These are phyloP conservation scores for Myxozyma lipomycoides DNA, from an alignment of 805 yeast genomes.

Conservation along the genomic window DNA sequence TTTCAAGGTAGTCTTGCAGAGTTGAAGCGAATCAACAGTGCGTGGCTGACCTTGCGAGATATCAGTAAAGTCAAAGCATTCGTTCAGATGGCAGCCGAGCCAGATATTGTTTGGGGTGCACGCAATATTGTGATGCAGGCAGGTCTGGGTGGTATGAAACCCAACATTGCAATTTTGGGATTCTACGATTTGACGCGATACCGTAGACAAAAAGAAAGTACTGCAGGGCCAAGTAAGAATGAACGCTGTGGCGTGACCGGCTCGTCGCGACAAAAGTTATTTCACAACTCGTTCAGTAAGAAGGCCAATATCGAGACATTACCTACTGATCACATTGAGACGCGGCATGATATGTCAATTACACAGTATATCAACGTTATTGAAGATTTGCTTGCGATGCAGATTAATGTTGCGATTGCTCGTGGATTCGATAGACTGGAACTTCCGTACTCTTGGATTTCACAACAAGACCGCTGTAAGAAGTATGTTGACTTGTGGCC, in stretches of 20 bases:
- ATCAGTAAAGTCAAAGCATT: constrained; percentile 79
- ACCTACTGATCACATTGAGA: constrained; percentile 77
- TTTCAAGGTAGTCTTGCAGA: constrained; percentile 67
- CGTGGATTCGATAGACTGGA: constrained; percentile 70
- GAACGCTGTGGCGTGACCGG: background rate
- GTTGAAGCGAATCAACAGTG: constrained; percentile 63
- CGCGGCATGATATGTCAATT: constrained; percentile 63
- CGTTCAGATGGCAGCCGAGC: constrained; percentile 86
- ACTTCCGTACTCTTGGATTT: constrained; percentile 48
- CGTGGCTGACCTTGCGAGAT: constrained; percentile 84
- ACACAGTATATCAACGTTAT: constrained; percentile 88
- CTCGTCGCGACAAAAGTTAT: background rate
- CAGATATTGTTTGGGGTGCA: constrained; percentile 90
- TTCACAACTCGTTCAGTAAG: constrained; percentile 21
- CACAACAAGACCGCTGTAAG: constrained; percentile 35
- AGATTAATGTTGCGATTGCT: constrained; percentile 90
- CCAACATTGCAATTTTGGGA: constrained; percentile 89
- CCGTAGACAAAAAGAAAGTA: background rate
- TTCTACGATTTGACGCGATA: constrained; percentile 54
- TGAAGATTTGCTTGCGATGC: constrained; percentile 84
- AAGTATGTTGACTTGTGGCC: constrained; percentile 84
- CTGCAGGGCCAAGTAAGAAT: constrained; percentile 13
- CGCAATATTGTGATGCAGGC: constrained; percentile 87
- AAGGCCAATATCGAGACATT: constrained; percentile 43
- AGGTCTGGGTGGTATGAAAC: constrained; percentile 98